Conservation (phyloP, 352 stramenopile genomes). For the Globisporangium takayamanum region DNA sequence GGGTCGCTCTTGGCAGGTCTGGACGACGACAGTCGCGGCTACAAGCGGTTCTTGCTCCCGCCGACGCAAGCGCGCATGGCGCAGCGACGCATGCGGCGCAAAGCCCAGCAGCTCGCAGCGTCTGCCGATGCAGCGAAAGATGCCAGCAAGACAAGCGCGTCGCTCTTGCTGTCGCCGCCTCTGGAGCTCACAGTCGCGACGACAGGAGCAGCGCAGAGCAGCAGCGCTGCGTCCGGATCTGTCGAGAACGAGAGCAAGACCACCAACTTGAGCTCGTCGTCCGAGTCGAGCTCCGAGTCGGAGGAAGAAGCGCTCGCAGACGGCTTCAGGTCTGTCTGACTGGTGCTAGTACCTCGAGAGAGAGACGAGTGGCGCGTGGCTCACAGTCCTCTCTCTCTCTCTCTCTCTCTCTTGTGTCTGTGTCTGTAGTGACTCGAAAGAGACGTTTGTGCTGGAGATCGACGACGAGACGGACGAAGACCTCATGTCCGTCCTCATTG, state of each 20-base stretch:
- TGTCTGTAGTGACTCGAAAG: conserved; percentile 56
- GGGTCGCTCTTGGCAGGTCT: conserved; percentile 15
- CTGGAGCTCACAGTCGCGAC: conserved; percentile 10
- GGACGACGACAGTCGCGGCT: conserved; percentile 38
- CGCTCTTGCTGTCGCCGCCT: conserved; percentile 5
- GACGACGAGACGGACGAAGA: conserved; percentile 92
- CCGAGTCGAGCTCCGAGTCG: conserved; percentile 74
- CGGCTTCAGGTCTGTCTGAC: conserved; percentile 33
- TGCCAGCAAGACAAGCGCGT: conserved; percentile 12
- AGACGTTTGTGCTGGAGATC: conserved; percentile 88
- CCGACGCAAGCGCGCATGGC: conserved; percentile 21
- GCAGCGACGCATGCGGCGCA: conserved; percentile 31
- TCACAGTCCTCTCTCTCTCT: neutral
- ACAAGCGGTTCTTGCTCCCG: conserved; percentile 33
- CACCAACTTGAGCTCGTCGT: conserved; percentile 51
- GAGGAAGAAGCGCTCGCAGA: conserved; percentile 78
- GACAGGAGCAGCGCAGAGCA: neutral
- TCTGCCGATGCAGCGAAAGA: conserved; percentile 11
- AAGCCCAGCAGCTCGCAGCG: conserved; percentile 11
- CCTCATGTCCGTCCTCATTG: conserved; percentile 86
- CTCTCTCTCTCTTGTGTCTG: neutral
- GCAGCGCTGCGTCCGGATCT: neutral
- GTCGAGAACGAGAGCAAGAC: conserved; percentile 41
- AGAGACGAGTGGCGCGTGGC: neutral
- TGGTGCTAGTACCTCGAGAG: no score